Base-by-base conservation (phyloP, 2,329 filamentous ascomycete genomes). In the Rhinocladiella mackenziei region DNA sequence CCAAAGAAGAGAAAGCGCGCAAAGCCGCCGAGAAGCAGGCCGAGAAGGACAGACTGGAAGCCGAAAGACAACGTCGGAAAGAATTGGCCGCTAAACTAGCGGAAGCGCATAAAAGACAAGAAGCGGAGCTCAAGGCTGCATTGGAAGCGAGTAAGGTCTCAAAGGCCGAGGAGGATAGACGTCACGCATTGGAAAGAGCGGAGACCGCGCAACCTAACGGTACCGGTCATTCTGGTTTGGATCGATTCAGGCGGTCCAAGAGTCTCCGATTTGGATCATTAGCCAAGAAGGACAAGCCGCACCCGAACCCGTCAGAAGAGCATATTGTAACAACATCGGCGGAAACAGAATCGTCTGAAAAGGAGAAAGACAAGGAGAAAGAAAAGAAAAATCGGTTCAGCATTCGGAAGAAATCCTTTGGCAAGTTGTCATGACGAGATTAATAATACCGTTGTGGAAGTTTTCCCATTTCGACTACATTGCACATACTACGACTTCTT, bases 81-180 rank as follows among this genome's bases (percentile, higher is more conserved):
- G 72, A 72, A 39, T 69, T 73, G 44, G 75, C 71, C 50, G 69
- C 76, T 33, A 75, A 75, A 42, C 72, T 80, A 20, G 74, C 78
- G 23, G 75, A 79, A 35, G 66, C 69, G n/a, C 75, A 71, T 57
- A 70, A 72, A 48, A 74, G 74, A 56, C 73, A 76, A 45, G 78
- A 81, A 59, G 78, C 81, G 7, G 80, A 88, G 29, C 56, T 84
- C 17, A 76, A 77, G 53, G 75, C 71, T 43, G 82, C 77, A 0
- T 68, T 87, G 3, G 80, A 84, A 47, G 77, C 77, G 18, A 86
- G 82, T 66, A 85, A 78, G 61, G 72, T 73, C 48, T 73, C 76
- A 6, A 78, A 81, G 7, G 73, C 69, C 1, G 76, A 82, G 25
- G 77, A 73, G 58, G 59, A 73, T 62, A 48, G 61, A 58, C 39